Evolutionary conservation across 768 basidiomycete species (phyloP), one percentile per base, ranked within the genome.

Genomic region (Phanerochaete sordida): DNA sequence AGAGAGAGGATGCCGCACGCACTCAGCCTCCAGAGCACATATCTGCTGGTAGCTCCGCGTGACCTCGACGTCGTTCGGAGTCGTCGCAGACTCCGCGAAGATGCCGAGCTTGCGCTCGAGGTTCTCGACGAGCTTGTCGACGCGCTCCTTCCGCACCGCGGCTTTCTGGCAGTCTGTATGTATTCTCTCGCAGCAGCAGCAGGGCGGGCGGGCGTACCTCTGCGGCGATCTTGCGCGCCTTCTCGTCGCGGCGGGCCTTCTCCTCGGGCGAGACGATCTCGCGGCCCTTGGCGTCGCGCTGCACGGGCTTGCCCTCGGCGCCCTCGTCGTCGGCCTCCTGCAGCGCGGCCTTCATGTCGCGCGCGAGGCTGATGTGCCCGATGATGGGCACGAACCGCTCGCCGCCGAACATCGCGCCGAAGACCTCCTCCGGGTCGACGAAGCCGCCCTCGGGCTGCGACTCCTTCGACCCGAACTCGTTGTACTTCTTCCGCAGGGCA

Each of bases 281-380:
- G 19, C 68, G 64, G 4, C 82, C 84, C 61, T 81, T 83, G 28
- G 78, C 79, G 66, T 84, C 88, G 1, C 79, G 76, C 57, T 66
- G 73, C 56, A 77, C 77, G 16, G 69, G 68, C 60, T 76, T 74
- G 60, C 74, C 75, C 28, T 62, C 68, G 45, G 71, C 73, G 58
- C 86, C 86, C 0, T 79, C 83, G 52, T 90, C 90, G 37, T 89
- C 90, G 0, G 86, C 92, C 69, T 95, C 93, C 68, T 95, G 93
- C 68, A 95, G 73, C 3, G 92, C 94, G 2, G 88, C 81, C 77
- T 96, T 96, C 94, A 96, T 95, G 67, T 96, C 94, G 66, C 83
- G 81, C 30, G 91, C 94, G 56, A 96, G 76, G 62, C 90, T 91
- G 65, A 95, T 94, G 46, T 88, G 81, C 8, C 94, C 94, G 69